A percentile compares a stretch with the other conserved stretches of the same genome.
Conservation (phyloP, 129 eudicot species). For the Tagetes patula region DNA sequence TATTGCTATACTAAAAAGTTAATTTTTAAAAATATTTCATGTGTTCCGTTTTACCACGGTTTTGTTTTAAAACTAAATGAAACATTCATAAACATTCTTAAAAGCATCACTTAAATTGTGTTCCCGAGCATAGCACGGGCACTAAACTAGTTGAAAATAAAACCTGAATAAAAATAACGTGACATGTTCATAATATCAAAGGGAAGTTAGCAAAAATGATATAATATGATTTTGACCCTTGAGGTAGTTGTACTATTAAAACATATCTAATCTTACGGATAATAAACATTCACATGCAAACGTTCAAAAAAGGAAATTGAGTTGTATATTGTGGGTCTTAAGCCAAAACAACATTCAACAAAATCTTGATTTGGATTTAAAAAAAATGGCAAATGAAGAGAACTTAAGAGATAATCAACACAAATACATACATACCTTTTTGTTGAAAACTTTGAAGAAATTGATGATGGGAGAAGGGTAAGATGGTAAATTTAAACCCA, state of each 20-base stretch:
- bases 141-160: no score
- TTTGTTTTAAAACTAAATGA: no score
- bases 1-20: no score
- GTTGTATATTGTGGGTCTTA: not conserved
- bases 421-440: conserved; percentile 20
- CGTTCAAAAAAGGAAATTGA: not conserved
- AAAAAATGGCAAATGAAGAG: conserved; percentile 3
- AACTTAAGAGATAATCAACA: conserved; percentile 1
- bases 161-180: not conserved
- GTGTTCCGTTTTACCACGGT: no score
- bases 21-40: no score
- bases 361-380: conserved; percentile 15
- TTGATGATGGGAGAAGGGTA: conserved; percentile 4
- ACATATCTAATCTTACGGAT: not conserved
- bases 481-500: conserved; percentile 4
- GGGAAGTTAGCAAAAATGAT: not conserved
- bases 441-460: conserved; percentile 17
- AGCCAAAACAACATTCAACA: conserved; percentile 3
- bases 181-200: not conserved
- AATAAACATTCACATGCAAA: not conserved
- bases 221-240: not conserved
- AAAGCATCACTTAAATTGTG: no score
- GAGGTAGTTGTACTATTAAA: not conserved
- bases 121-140: no score
- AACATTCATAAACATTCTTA: no score